Percentiles rank a stretch among this genome's conserved stretches.
Conservation (phyloP, 2,329 filamentous ascomycete species). For the Elsinoe perseae region DNA sequence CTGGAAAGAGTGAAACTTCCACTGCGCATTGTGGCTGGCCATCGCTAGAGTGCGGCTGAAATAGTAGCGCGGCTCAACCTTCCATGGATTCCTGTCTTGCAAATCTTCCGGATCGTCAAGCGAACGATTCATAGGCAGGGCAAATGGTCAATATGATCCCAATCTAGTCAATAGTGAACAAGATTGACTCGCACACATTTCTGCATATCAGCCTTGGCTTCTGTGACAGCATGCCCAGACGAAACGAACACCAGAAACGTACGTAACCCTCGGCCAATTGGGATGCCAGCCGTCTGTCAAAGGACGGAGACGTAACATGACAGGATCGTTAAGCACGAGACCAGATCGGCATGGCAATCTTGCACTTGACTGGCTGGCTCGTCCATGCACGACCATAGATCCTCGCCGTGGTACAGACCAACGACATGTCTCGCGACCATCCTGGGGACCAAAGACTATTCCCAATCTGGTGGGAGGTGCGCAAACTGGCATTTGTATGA, state of each 20-base stretch:
- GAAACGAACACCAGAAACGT: neutral
- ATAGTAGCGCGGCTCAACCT: neutral
- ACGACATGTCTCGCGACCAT: neutral
- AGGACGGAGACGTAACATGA: neutral
- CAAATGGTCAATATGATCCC: neutral
- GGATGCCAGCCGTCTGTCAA: neutral
- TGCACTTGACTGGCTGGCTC: neutral
- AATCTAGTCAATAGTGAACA: neutral
- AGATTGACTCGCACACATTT: conserved; percentile 2
- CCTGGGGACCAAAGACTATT: neutral
- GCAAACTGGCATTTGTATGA: neutral
- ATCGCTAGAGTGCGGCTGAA: neutral
- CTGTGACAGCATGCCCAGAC: neutral
- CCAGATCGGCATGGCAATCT: neutral
- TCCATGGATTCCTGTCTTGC: conserved; percentile 1
- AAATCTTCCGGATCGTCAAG: neutral
- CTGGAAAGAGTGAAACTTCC: neutral
- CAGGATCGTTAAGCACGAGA: neutral
- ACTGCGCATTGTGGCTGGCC: conserved; percentile 8
- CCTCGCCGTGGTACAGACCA: neutral
- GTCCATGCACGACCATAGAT: neutral
- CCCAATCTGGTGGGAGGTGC: neutral
- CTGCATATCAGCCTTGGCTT: neutral
- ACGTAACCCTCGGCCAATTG: neutral
- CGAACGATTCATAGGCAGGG: neutral